Percentiles rank a stretch among this genome's conserved stretches.
phyloP scores from a whole-genome alignment of 2,329 filamentous ascomycete genomes.

The Torrubiella hemipterigena region DNA sequence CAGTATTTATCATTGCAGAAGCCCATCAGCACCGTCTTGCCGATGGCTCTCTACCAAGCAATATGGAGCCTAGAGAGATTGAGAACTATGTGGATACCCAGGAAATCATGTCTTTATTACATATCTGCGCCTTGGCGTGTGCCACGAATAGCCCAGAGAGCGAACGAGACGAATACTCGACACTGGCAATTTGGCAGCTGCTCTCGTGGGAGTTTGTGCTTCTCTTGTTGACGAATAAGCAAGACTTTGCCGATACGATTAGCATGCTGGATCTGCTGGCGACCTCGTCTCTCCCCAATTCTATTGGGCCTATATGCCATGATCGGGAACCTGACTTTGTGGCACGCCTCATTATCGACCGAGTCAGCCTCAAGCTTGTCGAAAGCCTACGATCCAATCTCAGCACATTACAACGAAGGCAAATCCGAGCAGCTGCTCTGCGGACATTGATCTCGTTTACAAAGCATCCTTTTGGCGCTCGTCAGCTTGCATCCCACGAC shows the following conservation, averaged over 20 bases:
- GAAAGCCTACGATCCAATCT: constrained; percentile 34
- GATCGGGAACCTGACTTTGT: constrained; percentile 28
- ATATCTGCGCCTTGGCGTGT: constrained; percentile 50
- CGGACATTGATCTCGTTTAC: constrained; percentile 49
- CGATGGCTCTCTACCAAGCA: constrained; percentile 33
- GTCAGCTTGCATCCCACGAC: constrained; percentile 55
- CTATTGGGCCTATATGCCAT: constrained; percentile 52
- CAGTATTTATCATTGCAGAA: constrained; percentile 47
- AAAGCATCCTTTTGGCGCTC: constrained; percentile 47
- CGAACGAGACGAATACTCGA: constrained; percentile 17
- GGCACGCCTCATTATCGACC: constrained; percentile 42
- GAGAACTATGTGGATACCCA: constrained; percentile 49
- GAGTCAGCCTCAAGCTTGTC: constrained; percentile 49
- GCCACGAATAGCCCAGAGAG: constrained; percentile 22
- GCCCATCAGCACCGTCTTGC: constrained; percentile 37
- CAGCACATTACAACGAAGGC: constrained; percentile 25
- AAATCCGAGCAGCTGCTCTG: constrained; percentile 33
- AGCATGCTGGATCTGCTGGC: constrained; percentile 53
- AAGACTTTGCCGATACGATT: constrained; percentile 50
- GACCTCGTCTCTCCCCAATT: constrained; percentile 50
- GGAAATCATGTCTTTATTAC: constrained; percentile 53
- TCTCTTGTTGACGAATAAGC: constrained; percentile 54
- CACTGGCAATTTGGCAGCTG: constrained; percentile 50
- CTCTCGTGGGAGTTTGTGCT: constrained; percentile 56
- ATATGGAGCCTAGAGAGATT: constrained; percentile 23